These are phyloP conservation scores for Fistulina hepatica DNA, from an alignment of 1,284 basidiomycete genomes.

Conservation along the genomic window DNA sequence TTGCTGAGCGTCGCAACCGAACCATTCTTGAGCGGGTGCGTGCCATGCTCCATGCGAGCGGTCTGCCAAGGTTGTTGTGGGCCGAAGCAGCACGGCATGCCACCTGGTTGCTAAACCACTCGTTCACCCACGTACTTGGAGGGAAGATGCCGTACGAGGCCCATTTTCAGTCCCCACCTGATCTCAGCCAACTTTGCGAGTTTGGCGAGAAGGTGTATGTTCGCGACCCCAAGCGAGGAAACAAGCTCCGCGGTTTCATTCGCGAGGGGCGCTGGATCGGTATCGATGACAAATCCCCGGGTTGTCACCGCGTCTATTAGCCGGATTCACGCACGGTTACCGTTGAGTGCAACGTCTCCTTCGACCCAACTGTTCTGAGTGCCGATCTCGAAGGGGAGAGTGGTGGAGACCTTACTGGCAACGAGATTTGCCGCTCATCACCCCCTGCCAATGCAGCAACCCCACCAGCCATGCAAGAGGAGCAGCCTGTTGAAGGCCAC, in stretches of 20 bases:
- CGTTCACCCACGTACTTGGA: conserved; percentile 9
- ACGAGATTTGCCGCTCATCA: too few relatives aligned
- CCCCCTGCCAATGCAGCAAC: too few relatives aligned
- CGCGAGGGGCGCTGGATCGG: conserved; percentile 12
- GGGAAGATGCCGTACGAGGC: conserved; percentile 18
- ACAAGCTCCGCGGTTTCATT: conserved; percentile 7
- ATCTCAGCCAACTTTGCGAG: conserved; percentile 19
- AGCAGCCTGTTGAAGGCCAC: too few relatives aligned
- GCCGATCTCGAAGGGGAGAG: too few relatives aligned
- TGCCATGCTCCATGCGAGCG: conserved; percentile 2
- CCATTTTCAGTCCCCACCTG: conserved; percentile 16
- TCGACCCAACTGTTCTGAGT: conserved; percentile 2
- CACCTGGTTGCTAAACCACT: not conserved
- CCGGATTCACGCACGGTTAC: conserved; percentile 9
- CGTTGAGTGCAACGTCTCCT: conserved; percentile 12
- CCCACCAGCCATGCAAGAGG: too few relatives aligned
- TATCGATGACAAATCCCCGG: conserved; percentile 8
- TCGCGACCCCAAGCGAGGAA: conserved; percentile 9
- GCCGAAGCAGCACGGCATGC: not conserved
- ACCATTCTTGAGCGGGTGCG: conserved; percentile 3
- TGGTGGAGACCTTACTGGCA: too few relatives aligned
- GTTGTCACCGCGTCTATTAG: conserved; percentile 13
- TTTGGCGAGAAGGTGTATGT: too few relatives aligned
- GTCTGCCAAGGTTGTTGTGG: conserved; percentile 1
- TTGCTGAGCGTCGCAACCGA: conserved; percentile 10